Evolutionary conservation across 2,329 filamentous ascomycete species (phyloP), one percentile per base, ranked within the genome.

Genomic region (Trichoderma citrinoviride): DNA sequence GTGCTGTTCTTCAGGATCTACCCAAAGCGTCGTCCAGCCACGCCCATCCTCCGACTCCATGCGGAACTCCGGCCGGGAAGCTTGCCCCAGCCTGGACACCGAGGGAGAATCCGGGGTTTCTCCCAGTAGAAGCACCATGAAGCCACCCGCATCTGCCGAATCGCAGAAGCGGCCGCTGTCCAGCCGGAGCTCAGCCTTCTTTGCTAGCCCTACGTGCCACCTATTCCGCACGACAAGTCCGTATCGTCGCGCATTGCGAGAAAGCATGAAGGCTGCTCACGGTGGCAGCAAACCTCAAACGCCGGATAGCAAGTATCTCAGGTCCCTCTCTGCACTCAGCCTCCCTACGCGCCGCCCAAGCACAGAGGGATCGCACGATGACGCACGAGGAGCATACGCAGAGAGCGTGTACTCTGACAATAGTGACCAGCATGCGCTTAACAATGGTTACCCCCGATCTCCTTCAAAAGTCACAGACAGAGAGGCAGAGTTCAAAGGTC

Each of bases 161-260:
- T 66, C 69, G 2, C 66, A 69, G 2, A 76, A 71, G 47, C 69
- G 74, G 12, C 27, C 33, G 0, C 66, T 81, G 6, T 78, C 77
- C 0, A 76, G 81, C 56, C 76, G 79, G 23, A 80, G 77, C 65
- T 83, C 82, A 1, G 80, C 78, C 0, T 83, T 85, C 68, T 84
- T 84, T 68, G 82, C 79, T 1, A 86, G 83, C 50, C 81, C 82
- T 2, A 74, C 78, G 1, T 79, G 78, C 17, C 81, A 84, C 66
- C 73, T 85, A 0, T 85, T 86, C 66, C 79, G 83, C 29, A 82
- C 83, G 0, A 76, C 79, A 27, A 87, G 84, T 61, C 84, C 85
- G 0, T 88, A 83, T 68, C 81, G 85, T 3, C 81, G 81, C 27
- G 82, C 81, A 2, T 70, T 87, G 37, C 79, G 77, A 50, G 78